Base-by-base conservation (phyloP, 106 monocot genomes). In the Dendrobium nobile region DNA sequence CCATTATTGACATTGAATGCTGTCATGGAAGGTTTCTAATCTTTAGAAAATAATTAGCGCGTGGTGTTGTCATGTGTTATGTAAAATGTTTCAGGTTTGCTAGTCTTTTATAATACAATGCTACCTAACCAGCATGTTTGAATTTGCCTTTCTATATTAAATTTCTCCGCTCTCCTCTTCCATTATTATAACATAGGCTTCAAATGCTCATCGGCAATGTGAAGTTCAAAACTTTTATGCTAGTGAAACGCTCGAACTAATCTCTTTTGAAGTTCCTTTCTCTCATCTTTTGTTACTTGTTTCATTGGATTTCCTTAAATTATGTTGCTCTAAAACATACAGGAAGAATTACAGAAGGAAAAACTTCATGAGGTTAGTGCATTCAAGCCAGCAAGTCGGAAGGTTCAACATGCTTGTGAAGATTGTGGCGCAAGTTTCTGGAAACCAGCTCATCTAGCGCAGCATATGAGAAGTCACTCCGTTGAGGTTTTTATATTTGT, bases 371-470 rank as follows among this genome's bases (percentile, higher is more conserved):
- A 74, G n/a, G 20, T 41, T 6, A n/a, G n/a, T 43, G 18, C 43
- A 44, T 28, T 28, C 43, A 74, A 74, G 74, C 20, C 41, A 42
- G 74, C 74, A 41, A 43, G 20, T 20, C 41, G 20, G 74, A 74
- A 74, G 18, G 42, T 44, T 43, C 43, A 7, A 19, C 74, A 74
- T 74, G n/a, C 42, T 74, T 74, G 74, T 44, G 74, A 74, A 44
- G 43, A 74, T 1, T 74, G 74, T 44, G 43, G 74, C 40, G 74
- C 74, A 74, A 74, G 43, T 22, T 74, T 74, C 74, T 44, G 74
- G 74, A 74, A 74, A 74, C 43, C 74, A 74, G 74, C 74, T 74
- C 13, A 74, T 44, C 74, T 74, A 18, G 28, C 6, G 42, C 74
- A 74, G 42, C 74, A 74, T 43, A 74, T 74, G 74, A 41, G 41